Evolutionary conservation across 495 filamentous ascomycete genomes (phyloP).

Genomic region (Trichodelitschia bisporula): DNA sequence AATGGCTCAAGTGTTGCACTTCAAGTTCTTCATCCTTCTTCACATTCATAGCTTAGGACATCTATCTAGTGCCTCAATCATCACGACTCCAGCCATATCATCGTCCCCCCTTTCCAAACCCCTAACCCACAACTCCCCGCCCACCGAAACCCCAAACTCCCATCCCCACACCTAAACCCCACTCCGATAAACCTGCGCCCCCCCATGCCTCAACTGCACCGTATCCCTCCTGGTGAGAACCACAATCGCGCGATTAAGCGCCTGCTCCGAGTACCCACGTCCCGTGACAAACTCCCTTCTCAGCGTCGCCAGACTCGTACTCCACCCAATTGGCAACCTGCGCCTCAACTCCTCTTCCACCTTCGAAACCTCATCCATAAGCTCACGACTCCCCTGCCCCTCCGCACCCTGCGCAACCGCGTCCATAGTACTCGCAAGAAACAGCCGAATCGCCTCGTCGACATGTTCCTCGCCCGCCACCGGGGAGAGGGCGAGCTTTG

Average conservation of each 20-base stretch:
- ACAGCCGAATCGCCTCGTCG: conserved; percentile 92
- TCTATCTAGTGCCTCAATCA: too few species aligned
- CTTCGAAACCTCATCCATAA: conserved; percentile 69
- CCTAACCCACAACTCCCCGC: too few species aligned
- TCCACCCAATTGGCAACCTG: conserved; percentile 84
- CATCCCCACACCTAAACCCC: conserved; percentile 26
- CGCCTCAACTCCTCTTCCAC: conserved; percentile 81
- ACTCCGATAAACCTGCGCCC: conserved; percentile 66
- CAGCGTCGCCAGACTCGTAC: conserved; percentile 65
- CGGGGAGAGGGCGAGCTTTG: conserved; percentile 67
- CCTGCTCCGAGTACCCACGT: conserved; percentile 65
- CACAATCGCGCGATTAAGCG: conserved; percentile 60
- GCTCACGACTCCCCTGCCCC: conserved; percentile 55
- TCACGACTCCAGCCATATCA: too few species aligned
- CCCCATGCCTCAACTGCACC: conserved; percentile 74
- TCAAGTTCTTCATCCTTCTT: too few species aligned
- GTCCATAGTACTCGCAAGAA: conserved; percentile 95
- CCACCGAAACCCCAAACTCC: too few species aligned
- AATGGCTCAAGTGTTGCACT: too few species aligned
- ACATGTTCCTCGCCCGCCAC: conserved; percentile 79
- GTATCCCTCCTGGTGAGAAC: conserved; percentile 74
- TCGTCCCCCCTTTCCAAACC: too few species aligned
- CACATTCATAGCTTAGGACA: too few species aligned
- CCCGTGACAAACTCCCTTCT: conserved; percentile 76
- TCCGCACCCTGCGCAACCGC: conserved; percentile 80